Conservation (phyloP, 1,284 basidiomycete genomes). For the Malassezia furfur region DNA sequence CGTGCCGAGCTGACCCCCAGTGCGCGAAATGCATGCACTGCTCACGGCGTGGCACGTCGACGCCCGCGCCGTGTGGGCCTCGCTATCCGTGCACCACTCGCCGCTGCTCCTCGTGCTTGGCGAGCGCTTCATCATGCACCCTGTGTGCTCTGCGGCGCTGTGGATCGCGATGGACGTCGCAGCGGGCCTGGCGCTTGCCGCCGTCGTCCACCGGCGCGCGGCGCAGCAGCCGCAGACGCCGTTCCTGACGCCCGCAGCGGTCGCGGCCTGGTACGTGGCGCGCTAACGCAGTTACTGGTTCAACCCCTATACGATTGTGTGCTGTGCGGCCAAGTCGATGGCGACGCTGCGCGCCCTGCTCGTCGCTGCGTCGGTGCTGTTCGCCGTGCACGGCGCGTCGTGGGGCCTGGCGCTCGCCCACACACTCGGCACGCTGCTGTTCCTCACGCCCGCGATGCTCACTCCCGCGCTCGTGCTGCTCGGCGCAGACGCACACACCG, state of each 20-base stretch:
- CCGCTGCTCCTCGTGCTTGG: slow-evolving; percentile 12
- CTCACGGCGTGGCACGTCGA: neutral
- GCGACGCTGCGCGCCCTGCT: slow-evolving; percentile 8
- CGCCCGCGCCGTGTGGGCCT: slow-evolving; percentile 7
- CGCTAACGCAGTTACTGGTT: slow-evolving; percentile 3
- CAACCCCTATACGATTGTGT: slow-evolving; percentile 12
- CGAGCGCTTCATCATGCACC: neutral
- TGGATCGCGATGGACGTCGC: slow-evolving; percentile 10
- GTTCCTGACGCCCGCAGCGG: slow-evolving; percentile 2
- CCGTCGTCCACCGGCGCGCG: neutral
- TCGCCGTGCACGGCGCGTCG: slow-evolving; percentile 4
- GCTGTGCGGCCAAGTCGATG: slow-evolving; percentile 14
- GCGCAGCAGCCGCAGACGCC: neutral
- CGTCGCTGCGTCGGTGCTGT: neutral
- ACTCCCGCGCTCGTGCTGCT: slow-evolving; percentile 9
- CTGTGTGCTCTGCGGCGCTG: neutral
- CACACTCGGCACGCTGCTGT: slow-evolving; percentile 4
- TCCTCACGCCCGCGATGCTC: neutral
- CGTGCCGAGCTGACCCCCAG: slow-evolving; percentile 1
- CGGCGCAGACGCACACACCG: slow-evolving; percentile 9
- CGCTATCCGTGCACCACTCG: slow-evolving; percentile 12
- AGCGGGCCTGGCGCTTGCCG: slow-evolving; percentile 3
- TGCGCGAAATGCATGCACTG: slow-evolving; percentile 9
- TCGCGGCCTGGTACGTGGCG: slow-evolving; percentile 7
- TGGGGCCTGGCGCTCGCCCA: slow-evolving; percentile 1